phyloP scores from a whole-genome alignment of 1,284 basidiomycete species.

The Cystobasidium slooffiae region DNA sequence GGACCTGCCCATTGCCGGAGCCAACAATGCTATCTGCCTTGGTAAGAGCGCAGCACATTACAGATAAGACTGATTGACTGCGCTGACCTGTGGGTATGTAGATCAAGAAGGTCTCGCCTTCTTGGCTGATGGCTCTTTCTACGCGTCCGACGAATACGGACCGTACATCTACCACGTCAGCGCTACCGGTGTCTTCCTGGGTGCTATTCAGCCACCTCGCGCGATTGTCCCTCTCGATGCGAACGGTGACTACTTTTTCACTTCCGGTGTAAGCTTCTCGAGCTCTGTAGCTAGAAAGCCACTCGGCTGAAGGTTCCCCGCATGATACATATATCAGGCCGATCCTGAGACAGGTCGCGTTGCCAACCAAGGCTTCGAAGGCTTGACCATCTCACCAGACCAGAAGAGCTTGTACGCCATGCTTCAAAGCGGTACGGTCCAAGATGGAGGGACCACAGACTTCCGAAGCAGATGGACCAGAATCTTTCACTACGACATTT shows the following conservation, averaged over 20 bases:
- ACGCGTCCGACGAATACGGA: slow-evolving; percentile 54
- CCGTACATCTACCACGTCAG: slow-evolving; percentile 49
- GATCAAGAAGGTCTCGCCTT: slow-evolving; percentile 54
- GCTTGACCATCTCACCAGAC: slow-evolving; percentile 64
- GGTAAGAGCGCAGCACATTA: neutral
- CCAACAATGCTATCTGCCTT: slow-evolving; percentile 48
- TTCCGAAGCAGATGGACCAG: slow-evolving; percentile 64
- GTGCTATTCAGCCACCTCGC: slow-evolving; percentile 49
- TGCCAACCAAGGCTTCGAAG: slow-evolving; percentile 64
- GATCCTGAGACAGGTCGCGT: slow-evolving; percentile 48
- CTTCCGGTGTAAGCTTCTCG: slow-evolving; percentile 40
- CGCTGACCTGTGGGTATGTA: slow-evolving; percentile 42
- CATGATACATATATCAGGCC: neutral
- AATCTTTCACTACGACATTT: slow-evolving; percentile 65
- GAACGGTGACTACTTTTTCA: slow-evolving; percentile 54
- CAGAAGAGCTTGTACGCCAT: slow-evolving; percentile 66
- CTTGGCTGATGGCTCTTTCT: slow-evolving; percentile 50
- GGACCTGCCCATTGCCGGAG: slow-evolving; percentile 47
- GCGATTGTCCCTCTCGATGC: slow-evolving; percentile 44
- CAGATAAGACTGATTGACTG: neutral
- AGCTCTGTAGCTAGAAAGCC: neutral
- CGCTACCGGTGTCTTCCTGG: slow-evolving; percentile 50
- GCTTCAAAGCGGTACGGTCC: slow-evolving; percentile 68
- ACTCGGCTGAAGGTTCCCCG: neutral
- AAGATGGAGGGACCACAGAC: slow-evolving; percentile 60